A percentile compares a stretch with the other conserved stretches of the same genome.
phyloP scores from a whole-genome alignment of 768 basidiomycete species.

The Trametes cubensis region DNA sequence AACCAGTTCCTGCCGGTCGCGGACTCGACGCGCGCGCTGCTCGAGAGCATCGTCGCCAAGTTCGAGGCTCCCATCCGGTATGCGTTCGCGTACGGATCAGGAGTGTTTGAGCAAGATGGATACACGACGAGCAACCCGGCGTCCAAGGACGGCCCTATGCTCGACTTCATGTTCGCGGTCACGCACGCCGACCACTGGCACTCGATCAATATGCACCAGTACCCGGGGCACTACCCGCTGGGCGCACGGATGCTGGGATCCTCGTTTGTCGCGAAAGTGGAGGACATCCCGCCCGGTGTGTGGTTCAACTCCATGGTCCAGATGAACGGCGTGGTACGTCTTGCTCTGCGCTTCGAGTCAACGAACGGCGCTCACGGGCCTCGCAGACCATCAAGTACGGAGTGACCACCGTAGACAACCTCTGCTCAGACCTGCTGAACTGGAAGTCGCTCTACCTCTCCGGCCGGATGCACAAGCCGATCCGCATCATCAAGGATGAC shows the following conservation, averaged over 20 bases:
- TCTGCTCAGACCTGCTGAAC: conserved; percentile 87
- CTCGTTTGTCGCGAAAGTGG: conserved; percentile 75
- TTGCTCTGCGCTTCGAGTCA: not conserved
- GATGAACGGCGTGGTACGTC: conserved; percentile 80
- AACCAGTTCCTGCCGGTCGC: conserved; percentile 84
- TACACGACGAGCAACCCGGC: conserved; percentile 46
- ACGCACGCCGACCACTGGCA: conserved; percentile 94
- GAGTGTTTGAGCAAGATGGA: conserved; percentile 92
- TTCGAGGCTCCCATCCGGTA: conserved; percentile 94
- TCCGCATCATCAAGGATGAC: conserved; percentile 91
- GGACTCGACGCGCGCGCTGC: conserved; percentile 74
- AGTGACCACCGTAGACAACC: conserved; percentile 85
- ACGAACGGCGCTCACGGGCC: not conserved
- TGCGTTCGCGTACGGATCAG: conserved; percentile 97
- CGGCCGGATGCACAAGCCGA: conserved; percentile 96
- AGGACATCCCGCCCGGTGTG: conserved; percentile 79
- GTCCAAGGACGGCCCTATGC: conserved; percentile 62
- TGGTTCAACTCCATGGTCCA: conserved; percentile 96
- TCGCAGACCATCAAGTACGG: conserved; percentile 93
- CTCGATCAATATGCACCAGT: conserved; percentile 91
- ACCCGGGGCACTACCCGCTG: conserved; percentile 88
- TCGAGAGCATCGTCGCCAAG: conserved; percentile 76
- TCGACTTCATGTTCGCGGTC: conserved; percentile 97
- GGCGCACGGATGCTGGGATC: conserved; percentile 86
- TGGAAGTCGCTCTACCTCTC: conserved; percentile 94